phyloP scores from a whole-genome alignment of 2,329 filamentous ascomycete species.

The Cercospora sp. region DNA sequence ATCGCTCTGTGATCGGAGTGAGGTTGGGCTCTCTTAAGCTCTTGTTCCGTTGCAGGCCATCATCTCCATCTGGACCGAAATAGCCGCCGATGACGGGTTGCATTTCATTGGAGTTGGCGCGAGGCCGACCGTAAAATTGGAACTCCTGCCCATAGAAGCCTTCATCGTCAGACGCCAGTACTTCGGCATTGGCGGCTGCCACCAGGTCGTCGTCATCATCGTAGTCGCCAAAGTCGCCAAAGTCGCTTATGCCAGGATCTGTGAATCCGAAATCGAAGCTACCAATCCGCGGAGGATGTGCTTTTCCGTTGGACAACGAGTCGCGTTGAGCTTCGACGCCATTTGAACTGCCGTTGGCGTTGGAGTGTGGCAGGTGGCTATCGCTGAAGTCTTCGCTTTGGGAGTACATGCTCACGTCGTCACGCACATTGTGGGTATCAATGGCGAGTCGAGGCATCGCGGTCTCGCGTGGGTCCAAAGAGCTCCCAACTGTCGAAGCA shows the following conservation, averaged over 20 bases:
- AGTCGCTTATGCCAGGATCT: constrained; percentile 42
- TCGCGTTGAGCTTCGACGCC: constrained; percentile 21
- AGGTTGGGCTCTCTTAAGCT: constrained; percentile 85
- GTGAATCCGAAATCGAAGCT: constrained; percentile 46
- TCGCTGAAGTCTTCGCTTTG: constrained; percentile 23
- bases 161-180: constrained; percentile 85
- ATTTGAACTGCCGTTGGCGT: constrained; percentile 4
- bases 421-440: constrained; percentile 5
- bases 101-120: constrained; percentile 47
- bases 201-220: constrained; percentile 85
- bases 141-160: constrained; percentile 97
- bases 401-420: constrained; percentile 27
- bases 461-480: neutral
- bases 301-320: constrained; percentile 17
- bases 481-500: constrained; percentile 7
- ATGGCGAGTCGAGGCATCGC: constrained; percentile 4
- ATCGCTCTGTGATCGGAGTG: constrained; percentile 93
- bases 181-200: constrained; percentile 91
- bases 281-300: constrained; percentile 33
- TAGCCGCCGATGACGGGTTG: constrained; percentile 79
- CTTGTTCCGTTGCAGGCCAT: constrained; percentile 64
- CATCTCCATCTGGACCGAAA: constrained; percentile 74
- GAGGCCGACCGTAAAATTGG: constrained; percentile 75
- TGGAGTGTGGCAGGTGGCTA: constrained; percentile 14
- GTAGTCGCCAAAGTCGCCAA: constrained; percentile 52